These are phyloP conservation scores for Boletus insuetus DNA, from an alignment of 768 basidiomycete species.

Conservation along the genomic window DNA sequence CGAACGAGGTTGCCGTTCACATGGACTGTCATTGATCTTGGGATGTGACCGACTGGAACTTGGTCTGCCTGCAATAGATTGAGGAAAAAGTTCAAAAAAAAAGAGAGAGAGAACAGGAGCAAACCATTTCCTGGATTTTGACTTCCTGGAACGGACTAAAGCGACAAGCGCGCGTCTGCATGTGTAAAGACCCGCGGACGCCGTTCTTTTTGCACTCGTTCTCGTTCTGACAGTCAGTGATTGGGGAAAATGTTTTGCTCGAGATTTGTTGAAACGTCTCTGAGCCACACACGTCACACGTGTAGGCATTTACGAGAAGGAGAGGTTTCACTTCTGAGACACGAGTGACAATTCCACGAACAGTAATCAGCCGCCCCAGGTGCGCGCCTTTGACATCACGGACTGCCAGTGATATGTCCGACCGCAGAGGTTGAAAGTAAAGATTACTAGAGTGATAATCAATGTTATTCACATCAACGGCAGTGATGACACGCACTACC, in stretches of 20 bases:
- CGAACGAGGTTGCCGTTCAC: conserved; percentile 88
- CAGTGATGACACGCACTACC: conserved; percentile 74
- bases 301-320: conserved; percentile 95
- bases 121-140: conserved; percentile 98
- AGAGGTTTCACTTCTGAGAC: conserved; percentile 99
- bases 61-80: conserved; percentile 74
- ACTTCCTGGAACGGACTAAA: conserved; percentile 99
- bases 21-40: conserved; percentile 97
- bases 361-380: conserved; percentile 92
- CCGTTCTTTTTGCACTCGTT: conserved; percentile 84
- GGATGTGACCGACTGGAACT: conserved; percentile 99
- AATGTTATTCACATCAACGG: not conserved
- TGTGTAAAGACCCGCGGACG: conserved; percentile 87
- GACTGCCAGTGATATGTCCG: conserved; percentile 78
- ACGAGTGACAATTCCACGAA: conserved; percentile 96
- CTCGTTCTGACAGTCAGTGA: conserved; percentile 84
- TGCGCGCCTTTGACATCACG: conserved; percentile 84
- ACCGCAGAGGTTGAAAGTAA: conserved; percentile 87
- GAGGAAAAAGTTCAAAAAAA: conserved; percentile 6
- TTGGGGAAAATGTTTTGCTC: conserved; percentile 86
- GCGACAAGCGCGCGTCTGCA: conserved; percentile 97
- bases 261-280: conserved; percentile 99
- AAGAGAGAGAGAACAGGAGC: not conserved
- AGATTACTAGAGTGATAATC: conserved; percentile 63
- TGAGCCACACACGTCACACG: conserved; percentile 96